Conservation (phyloP, 805 yeast species). For the Zygoascus tannicola region DNA sequence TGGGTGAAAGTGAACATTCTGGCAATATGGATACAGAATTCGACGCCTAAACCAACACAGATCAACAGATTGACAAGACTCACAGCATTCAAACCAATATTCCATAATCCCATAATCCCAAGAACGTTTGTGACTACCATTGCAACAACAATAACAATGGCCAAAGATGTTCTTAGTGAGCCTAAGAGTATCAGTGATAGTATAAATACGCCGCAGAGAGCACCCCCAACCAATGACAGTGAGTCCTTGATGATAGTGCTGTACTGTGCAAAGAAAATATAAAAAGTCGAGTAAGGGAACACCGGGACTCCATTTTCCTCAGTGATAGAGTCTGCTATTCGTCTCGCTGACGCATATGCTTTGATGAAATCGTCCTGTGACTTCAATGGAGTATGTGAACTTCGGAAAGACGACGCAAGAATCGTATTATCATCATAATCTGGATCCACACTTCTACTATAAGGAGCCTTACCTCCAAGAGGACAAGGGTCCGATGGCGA, state of each 20-base stretch:
- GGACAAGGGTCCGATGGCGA: conserved; percentile 88
- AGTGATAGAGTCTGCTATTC: conserved; percentile 48
- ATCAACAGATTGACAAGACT: conserved; percentile 81
- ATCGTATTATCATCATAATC: conserved; percentile 35
- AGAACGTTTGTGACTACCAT: conserved; percentile 65
- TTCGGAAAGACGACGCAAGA: conserved; percentile 59
- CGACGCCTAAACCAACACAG: conserved; percentile 91
- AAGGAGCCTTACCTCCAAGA: conserved; percentile 91
- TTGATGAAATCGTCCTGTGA: conserved; percentile 77
- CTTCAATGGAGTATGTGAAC: conserved; percentile 67
- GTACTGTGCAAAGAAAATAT: conserved; percentile 88
- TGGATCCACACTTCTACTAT: conserved; percentile 47
- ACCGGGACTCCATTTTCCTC: conserved; percentile 39
- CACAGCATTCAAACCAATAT: conserved; percentile 76
- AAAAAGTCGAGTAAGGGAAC: conserved; percentile 89
- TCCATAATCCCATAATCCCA: conserved; percentile 70
- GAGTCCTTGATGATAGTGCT: conserved; percentile 54
- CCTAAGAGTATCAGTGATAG: conserved; percentile 56
- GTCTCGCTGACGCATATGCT: conserved; percentile 63
- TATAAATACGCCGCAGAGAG: conserved; percentile 40
- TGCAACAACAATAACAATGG: conserved; percentile 48
- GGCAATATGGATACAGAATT: conserved; percentile 82
- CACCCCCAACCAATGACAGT: conserved; percentile 42
- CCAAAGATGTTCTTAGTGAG: conserved; percentile 48
- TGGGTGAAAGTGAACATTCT: conserved; percentile 54